phyloP scores from a whole-genome alignment of 2,329 filamentous ascomycete species.

The Fusarium oligoseptatum region DNA sequence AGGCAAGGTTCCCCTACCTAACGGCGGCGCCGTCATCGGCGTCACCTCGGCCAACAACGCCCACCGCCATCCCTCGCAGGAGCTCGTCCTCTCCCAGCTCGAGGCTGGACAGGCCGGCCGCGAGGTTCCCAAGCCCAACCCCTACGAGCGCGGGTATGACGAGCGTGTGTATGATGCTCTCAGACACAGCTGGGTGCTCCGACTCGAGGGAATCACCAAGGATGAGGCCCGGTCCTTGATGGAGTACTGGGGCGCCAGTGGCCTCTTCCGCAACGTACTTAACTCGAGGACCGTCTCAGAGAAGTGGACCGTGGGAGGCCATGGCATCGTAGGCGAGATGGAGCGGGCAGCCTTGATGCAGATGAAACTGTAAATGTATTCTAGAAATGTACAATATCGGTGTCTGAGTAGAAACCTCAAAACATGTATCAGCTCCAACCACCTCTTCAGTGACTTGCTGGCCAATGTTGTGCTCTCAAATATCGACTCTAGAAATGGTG shows the following conservation, averaged over 20 bases:
- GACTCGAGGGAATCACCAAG: conserved; percentile 77
- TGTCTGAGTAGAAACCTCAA: conserved; percentile 38
- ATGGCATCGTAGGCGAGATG: conserved; percentile 87
- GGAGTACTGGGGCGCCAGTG: conserved; percentile 94
- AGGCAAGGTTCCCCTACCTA: conserved; percentile 68
- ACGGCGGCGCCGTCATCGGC: conserved; percentile 84
- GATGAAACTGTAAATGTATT: conserved; percentile 58
- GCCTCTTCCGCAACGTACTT: conserved; percentile 78
- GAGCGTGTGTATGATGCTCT: conserved; percentile 67
- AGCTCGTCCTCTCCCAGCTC: conserved; percentile 74
- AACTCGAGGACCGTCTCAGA: conserved; percentile 80
- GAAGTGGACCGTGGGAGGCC: conserved; percentile 86
- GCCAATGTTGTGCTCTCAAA: background rate
- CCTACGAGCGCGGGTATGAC: conserved; percentile 70
- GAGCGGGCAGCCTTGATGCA: conserved; percentile 73
- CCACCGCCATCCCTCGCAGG: conserved; percentile 73
- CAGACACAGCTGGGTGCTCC: conserved; percentile 64
- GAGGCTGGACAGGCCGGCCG: conserved; percentile 57
- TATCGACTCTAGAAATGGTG: background rate
- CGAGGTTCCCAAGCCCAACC: conserved; percentile 60
- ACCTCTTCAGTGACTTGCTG: background rate
- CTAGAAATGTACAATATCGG: conserved; percentile 47
- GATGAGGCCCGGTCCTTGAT: conserved; percentile 82
- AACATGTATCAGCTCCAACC: conserved; percentile 24
- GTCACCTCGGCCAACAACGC: conserved; percentile 80